These are phyloP conservation scores for Thuidium tamariscinum DNA, from an alignment of 225 moss, liverwort and hornwort species.

Conservation along the genomic window DNA sequence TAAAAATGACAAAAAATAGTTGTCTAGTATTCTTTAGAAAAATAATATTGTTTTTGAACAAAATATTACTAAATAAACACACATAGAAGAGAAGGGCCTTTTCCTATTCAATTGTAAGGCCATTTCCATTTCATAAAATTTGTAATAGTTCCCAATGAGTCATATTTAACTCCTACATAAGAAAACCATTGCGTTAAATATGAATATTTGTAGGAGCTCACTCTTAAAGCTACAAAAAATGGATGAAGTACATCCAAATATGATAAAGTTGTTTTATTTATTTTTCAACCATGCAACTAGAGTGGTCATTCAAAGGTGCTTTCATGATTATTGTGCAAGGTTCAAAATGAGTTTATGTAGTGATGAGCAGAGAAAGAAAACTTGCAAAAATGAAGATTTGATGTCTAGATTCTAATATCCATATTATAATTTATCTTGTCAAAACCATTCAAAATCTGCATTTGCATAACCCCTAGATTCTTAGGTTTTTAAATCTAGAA, in stretches of 20 bases:
- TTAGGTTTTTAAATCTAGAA: neutral
- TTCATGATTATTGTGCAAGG: neutral
- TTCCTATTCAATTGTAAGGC: rapidly evolving
- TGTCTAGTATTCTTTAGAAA: no score
- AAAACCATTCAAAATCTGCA: neutral
- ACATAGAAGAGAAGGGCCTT: rapidly evolving
- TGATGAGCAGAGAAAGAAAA: neutral
- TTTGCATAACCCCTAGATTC: rapidly evolving
- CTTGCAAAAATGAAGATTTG: neutral
- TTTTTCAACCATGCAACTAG: no score
- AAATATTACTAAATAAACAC: rapidly evolving
- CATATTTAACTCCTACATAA: no score
- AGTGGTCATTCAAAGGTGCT: rapidly evolving
- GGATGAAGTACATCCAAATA: neutral
- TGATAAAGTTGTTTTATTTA: neutral
- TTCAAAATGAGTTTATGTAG: neutral
- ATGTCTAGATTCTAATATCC: no score
- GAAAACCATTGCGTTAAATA: rapidly evolving
- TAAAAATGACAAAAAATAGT: neutral
- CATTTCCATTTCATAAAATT: rapidly evolving
- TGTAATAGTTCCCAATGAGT: neutral
- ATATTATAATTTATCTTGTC: neutral
- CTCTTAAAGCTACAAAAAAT: rapidly evolving
- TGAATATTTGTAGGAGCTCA: neutral
- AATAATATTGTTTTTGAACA: rapidly evolving